Evolutionary conservation across 345 rosid genomes (phyloP).

Genomic region (Cardiospermum halicacabum): DNA sequence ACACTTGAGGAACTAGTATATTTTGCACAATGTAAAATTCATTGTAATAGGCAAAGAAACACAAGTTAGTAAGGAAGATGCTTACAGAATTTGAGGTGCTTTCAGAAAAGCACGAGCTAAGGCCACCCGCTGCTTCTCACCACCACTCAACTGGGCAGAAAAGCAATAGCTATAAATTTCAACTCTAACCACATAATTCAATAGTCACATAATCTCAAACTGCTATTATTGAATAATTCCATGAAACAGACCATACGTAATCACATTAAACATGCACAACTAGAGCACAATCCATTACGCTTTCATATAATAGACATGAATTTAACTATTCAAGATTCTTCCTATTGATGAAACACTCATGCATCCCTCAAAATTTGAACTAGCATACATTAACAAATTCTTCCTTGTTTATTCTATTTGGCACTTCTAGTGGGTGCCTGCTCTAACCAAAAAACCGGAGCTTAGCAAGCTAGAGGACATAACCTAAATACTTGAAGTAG

Average conservation of each 20-base stretch:
- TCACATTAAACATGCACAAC: no score
- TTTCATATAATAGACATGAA: neutral
- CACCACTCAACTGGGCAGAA: slow-evolving; percentile 86
- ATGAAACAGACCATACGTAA: no score
- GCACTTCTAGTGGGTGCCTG: neutral
- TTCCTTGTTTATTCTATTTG: neutral
- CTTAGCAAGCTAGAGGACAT: neutral
- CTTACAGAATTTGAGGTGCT: slow-evolving; percentile 86
- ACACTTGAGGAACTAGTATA: neutral
- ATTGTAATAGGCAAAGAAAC: neutral
- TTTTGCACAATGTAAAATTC: neutral
- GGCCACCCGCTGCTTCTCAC: slow-evolving; percentile 99
- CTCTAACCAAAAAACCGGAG: neutral
- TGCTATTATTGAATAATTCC: no score
- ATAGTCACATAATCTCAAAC: no score
- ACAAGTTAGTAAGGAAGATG: neutral
- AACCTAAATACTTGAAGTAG: neutral
- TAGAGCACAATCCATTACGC: no score
- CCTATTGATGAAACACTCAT: neutral
- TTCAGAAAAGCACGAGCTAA: slow-evolving; percentile 93
- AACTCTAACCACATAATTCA: no score
- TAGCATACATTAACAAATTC: neutral
- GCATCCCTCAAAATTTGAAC: neutral
- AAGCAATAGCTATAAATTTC: no score
- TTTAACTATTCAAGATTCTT: neutral